These are phyloP conservation scores for Xylariales sp. DNA, from an alignment of 2,329 filamentous ascomycete genomes.

Conservation along the genomic window DNA sequence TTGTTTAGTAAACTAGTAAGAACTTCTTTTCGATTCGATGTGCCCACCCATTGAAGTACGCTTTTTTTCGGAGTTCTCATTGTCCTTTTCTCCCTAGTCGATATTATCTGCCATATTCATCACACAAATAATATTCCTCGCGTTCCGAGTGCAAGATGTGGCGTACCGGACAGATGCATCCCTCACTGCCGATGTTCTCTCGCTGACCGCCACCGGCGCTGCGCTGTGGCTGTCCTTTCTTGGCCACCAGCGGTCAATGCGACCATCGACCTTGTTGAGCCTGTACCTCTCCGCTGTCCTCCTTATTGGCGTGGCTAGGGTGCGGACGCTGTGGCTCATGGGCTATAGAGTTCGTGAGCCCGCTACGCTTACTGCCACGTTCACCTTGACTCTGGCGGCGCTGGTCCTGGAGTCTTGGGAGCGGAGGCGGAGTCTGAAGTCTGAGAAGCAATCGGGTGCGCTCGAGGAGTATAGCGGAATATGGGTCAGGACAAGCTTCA, in stretches of 20 bases:
- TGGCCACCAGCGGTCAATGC: slow-evolving; percentile 15
- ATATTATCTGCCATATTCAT: slow-evolving; percentile 9
- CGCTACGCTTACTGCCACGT: slow-evolving; percentile 9
- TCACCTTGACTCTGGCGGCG: slow-evolving; percentile 9
- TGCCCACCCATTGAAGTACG: too few species aligned
- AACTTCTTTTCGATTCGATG: too few species aligned
- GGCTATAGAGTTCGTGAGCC: slow-evolving; percentile 6
- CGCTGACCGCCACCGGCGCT: slow-evolving; percentile 8
- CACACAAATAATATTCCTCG: slow-evolving; percentile 13
- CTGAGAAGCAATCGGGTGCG: slow-evolving; percentile 5
- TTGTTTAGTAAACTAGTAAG: slow-evolving; percentile 11
- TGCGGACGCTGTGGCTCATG: slow-evolving; percentile 16
- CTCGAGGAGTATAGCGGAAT: slow-evolving; percentile 15
- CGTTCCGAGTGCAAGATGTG: slow-evolving; percentile 7
- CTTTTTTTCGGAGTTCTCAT: too few species aligned
- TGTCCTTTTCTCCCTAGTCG: slow-evolving; percentile 8
- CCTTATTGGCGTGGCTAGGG: slow-evolving; percentile 13
- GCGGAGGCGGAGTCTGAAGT: slow-evolving; percentile 10
- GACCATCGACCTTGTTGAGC: slow-evolving; percentile 18
- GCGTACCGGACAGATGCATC: slow-evolving; percentile 12
- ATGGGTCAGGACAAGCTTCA: slow-evolving; percentile 15
- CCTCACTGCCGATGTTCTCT: slow-evolving; percentile 14
- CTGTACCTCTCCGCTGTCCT: slow-evolving; percentile 14
- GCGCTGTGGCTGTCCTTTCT: slow-evolving; percentile 12
- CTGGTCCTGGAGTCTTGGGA: slow-evolving; percentile 15